Evolutionary conservation across 768 basidiomycete genomes (phyloP), one percentile per base, ranked within the genome.

Genomic region (Amanita molliuscula): DNA sequence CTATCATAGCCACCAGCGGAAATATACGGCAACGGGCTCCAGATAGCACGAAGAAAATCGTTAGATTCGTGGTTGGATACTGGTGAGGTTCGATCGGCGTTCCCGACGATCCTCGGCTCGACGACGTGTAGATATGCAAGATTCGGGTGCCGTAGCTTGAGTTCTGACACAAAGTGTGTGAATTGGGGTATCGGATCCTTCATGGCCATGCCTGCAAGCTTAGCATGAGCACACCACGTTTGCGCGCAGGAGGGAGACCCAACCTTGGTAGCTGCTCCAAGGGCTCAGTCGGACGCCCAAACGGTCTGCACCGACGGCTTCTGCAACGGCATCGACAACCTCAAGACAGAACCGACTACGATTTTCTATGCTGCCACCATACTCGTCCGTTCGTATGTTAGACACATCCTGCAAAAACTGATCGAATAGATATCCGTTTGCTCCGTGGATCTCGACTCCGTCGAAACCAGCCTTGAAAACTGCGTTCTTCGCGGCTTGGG

Each of bases 291-390:
- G 70, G 36, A 87, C 65, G 0, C 65, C 79, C 1, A 75, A 70
- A n/a, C 69, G 69, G 20, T 77, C 71, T 23, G 67, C 60, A 0
- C 85, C 84, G 33, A 86, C 62, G 1, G 74, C 73, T 0, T 68
- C 59, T 3, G 64, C 66, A 1, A 84, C 63, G 1, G 76, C 78
- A 31, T 75, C 68, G 6, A 78, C 59, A 34, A 83, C 66, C 52
- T 82, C 78, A 5, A 82, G 63, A 0, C 62, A 57, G 59, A 88
- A 86, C 23, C 76, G 68, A 1, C 70, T 65, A 4, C 87, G 68
- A 50, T 75, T 76, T 59, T 82, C 76, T 25, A 85, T 63, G 40
- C 72, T 74, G 2, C 87, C 86, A 0, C 86, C 86, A 60, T 82
- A 89, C 40, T 72, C 65, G 59, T 87, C 84, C 6, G 73, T 77